These are phyloP conservation scores for Colletotrichum tamarilloi DNA, from an alignment of 2,329 filamentous ascomycete species.

Conservation along the genomic window DNA sequence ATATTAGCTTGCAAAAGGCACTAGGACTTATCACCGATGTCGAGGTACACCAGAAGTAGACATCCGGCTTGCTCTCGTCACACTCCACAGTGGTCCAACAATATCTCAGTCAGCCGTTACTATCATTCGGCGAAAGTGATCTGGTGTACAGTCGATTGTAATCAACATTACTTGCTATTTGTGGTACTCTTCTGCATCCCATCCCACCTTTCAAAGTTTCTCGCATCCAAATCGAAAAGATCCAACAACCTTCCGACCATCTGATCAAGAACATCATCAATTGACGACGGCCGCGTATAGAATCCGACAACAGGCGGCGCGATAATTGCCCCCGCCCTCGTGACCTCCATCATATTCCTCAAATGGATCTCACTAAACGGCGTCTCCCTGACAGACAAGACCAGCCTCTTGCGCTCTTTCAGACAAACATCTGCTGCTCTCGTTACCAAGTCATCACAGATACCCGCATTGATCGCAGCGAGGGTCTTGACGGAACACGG, in stretches of 20 bases:
- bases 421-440: constrained; percentile 58
- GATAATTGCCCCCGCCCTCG: constrained; percentile 52
- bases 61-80: no score
- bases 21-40: no score
- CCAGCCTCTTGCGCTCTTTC: constrained; percentile 54
- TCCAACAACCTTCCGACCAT: constrained; percentile 59
- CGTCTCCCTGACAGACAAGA: constrained; percentile 55
- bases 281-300: constrained; percentile 50
- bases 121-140: no score
- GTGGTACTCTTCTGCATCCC: constrained; percentile 36
- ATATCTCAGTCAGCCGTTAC: no score
- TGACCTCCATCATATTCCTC: constrained; percentile 55
- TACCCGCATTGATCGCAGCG: constrained; percentile 52
- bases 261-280: constrained; percentile 57
- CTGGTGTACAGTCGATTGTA: no score
- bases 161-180: background rate
- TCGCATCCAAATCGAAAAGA: constrained; percentile 53
- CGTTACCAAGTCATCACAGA: constrained; percentile 57
- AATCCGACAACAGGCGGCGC: constrained; percentile 57
- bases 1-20: background rate
- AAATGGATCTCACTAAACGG: constrained; percentile 60
- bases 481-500: constrained; percentile 62
- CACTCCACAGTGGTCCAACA: no score
- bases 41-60: no score
- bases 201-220: constrained; percentile 52